These are phyloP conservation scores for Fusarium veterinarium DNA, from an alignment of 2,329 filamentous ascomycete species.

Conservation along the genomic window DNA sequence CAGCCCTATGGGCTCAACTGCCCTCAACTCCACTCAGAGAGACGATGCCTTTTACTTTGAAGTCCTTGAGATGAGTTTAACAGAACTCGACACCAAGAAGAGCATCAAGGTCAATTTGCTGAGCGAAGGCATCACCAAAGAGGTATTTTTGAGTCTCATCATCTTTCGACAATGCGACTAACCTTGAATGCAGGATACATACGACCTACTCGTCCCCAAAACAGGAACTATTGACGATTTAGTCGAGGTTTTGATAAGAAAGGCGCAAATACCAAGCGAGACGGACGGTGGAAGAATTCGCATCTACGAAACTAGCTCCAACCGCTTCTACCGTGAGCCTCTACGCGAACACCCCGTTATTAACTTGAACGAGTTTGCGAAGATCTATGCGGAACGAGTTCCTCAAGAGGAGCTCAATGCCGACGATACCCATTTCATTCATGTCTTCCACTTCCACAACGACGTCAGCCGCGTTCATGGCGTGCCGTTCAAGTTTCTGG, in stretches of 20 bases:
- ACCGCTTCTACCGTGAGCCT: conserved; percentile 87
- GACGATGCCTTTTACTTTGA: conserved; percentile 90
- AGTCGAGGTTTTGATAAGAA: conserved; percentile 80
- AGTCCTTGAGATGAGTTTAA: conserved; percentile 91
- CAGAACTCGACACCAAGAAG: conserved; percentile 94
- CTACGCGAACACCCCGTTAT: conserved; percentile 77
- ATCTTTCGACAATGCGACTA: background rate
- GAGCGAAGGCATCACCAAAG: conserved; percentile 90
- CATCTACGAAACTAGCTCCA: conserved; percentile 83
- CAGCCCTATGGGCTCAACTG: conserved; percentile 74
- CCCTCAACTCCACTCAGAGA: conserved; percentile 76
- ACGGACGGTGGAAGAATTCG: conserved; percentile 75
- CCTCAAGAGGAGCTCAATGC: conserved; percentile 77
- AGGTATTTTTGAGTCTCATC: conserved; percentile 65
- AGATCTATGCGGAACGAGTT: conserved; percentile 82
- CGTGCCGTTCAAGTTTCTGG: conserved; percentile 88
- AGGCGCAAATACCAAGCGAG: conserved; percentile 82
- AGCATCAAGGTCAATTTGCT: conserved; percentile 84
- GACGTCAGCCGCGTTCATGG: conserved; percentile 87
- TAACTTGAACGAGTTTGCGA: conserved; percentile 86
- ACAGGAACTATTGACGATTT: conserved; percentile 84
- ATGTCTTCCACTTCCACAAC: conserved; percentile 92
- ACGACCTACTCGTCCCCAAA: conserved; percentile 89
- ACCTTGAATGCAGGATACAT: conserved; percentile 67
- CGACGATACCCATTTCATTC: conserved; percentile 71